phyloP scores from a whole-genome alignment of 768 basidiomycete species.

The Chalciporus pseudorubinellus region DNA sequence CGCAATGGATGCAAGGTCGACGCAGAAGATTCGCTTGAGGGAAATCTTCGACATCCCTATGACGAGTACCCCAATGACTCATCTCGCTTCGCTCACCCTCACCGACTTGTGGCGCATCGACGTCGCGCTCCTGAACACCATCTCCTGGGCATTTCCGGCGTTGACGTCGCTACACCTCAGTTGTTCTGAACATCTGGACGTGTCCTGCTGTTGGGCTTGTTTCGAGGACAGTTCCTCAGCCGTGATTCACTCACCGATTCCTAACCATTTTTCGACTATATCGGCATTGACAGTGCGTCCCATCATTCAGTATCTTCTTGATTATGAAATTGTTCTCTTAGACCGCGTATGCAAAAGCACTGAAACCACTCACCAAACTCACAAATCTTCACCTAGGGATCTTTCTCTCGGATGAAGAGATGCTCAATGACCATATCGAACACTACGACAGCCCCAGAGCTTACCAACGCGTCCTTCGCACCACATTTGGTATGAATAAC shows the following conservation, averaged over 20 bases:
- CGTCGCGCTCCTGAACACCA: constrained; percentile 40
- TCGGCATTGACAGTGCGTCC: constrained; percentile 51
- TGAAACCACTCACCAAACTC: constrained; percentile 47
- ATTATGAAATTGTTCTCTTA: constrained; percentile 21
- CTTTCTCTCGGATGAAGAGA: constrained; percentile 54
- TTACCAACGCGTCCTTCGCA: constrained; percentile 18
- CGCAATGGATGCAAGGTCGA: constrained; percentile 39
- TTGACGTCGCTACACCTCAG: constrained; percentile 53
- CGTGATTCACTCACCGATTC: constrained; percentile 62
- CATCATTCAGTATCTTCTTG: neutral
- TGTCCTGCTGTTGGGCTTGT: constrained; percentile 61
- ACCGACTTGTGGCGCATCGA: constrained; percentile 60
- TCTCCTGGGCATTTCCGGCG: constrained; percentile 46
- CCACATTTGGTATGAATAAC: constrained; percentile 8
- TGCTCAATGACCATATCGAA: constrained; percentile 45
- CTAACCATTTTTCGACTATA: constrained; percentile 44
- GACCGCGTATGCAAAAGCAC: constrained; percentile 42
- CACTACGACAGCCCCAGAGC: constrained; percentile 26
- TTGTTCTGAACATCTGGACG: constrained; percentile 56
- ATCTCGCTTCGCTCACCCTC: constrained; percentile 49
- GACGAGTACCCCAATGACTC: constrained; percentile 23
- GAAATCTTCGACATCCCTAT: constrained; percentile 35
- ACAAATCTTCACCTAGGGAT: constrained; percentile 57
- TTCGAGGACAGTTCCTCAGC: constrained; percentile 58
- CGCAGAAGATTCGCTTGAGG: constrained; percentile 40